Evolutionary conservation across 1,284 basidiomycete species (phyloP).

Genomic region (Microstroma glucosiphilum): DNA sequence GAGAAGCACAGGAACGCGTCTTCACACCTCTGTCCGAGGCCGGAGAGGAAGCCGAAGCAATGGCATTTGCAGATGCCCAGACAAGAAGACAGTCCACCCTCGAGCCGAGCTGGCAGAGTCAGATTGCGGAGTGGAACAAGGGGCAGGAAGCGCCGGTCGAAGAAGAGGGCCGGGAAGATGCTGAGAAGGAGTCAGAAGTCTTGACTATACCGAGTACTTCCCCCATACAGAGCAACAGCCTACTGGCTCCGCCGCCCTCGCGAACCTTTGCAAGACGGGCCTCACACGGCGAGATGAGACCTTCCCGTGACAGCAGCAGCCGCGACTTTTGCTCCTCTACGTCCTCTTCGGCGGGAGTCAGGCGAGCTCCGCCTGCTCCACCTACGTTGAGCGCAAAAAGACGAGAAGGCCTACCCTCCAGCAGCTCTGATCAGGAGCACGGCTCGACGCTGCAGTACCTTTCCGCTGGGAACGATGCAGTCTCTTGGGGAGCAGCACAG

Average conservation of each 20-base stretch:
- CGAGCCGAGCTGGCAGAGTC: neutral
- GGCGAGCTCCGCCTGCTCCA: neutral
- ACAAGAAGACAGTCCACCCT: neutral
- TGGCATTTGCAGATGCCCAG: slow-evolving; percentile 4
- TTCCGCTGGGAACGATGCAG: neutral
- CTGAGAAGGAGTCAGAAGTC: neutral
- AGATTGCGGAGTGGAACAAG: neutral
- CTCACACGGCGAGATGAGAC: neutral
- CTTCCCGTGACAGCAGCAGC: neutral
- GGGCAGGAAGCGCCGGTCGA: neutral
- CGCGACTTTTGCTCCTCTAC: no score
- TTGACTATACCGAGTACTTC: neutral
- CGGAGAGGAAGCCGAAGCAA: neutral
- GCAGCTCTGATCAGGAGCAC: no score
- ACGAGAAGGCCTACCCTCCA: slow-evolving; percentile 1
- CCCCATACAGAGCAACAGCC: neutral
- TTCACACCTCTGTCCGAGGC: neutral
- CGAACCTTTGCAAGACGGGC: neutral
- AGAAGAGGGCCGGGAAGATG: neutral
- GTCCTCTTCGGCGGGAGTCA: neutral
- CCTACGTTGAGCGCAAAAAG: neutral
- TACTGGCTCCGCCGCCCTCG: neutral
- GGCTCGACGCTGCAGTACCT: neutral
- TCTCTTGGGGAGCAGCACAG: neutral
- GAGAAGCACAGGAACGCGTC: neutral